Conservation (phyloP, 2,329 filamentous ascomycete species). For the Aspergillus sp. region DNA sequence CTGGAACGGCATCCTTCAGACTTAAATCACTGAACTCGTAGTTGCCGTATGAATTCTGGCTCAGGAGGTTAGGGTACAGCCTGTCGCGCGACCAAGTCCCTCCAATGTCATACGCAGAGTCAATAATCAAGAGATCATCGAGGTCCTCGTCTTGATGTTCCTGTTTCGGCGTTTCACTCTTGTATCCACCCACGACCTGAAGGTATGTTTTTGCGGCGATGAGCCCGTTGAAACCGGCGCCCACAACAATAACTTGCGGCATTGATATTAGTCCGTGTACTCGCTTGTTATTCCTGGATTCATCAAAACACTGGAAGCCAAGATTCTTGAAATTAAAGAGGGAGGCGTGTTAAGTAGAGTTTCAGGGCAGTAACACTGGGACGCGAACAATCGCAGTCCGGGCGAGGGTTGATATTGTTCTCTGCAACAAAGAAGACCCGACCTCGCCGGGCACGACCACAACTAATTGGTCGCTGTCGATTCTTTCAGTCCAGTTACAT, state of each 20-base stretch:
- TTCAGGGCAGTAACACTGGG: neutral
- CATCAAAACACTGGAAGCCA: neutral
- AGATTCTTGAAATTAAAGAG: neutral
- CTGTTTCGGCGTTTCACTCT: neutral
- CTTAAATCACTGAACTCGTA: conserved; percentile 31
- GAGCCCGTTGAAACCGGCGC: conserved; percentile 24
- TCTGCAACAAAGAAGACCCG: neutral
- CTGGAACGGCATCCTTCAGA: conserved; percentile 17
- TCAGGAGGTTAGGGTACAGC: conserved; percentile 28
- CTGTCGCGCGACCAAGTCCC: conserved; percentile 30
- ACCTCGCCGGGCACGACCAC: too few relatives aligned
- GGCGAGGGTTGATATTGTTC: neutral
- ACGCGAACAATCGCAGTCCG: neutral
- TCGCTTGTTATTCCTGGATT: neutral
- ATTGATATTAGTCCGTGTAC: neutral
- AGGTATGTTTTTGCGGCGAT: conserved; percentile 31
- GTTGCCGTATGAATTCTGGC: conserved; percentile 29
- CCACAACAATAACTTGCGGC: neutral
- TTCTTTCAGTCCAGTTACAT: too few relatives aligned
- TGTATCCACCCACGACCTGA: conserved; percentile 18
- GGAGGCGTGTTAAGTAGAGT: too few relatives aligned
- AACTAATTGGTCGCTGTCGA: too few relatives aligned
- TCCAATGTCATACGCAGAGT: conserved; percentile 24
- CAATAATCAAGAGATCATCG: conserved; percentile 23
- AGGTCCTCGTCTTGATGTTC: neutral